phyloP scores from a whole-genome alignment of 208 protist genomes.

The Acanthamoeba sp. region DNA sequence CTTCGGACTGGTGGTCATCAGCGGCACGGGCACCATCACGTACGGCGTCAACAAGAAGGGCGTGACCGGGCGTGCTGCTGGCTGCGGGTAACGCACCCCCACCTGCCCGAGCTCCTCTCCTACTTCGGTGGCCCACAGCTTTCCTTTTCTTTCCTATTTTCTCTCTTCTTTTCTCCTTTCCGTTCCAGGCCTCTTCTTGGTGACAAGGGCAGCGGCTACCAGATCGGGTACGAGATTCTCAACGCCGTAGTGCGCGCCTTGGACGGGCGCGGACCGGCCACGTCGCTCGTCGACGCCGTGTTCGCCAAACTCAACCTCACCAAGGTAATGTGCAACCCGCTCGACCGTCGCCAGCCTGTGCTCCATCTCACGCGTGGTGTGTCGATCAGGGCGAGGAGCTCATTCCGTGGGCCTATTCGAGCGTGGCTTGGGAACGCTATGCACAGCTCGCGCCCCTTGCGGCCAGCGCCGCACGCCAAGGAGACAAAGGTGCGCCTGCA shows the following conservation, averaged over 20 bases:
- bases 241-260: slow-evolving; percentile 22
- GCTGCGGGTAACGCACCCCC: slow-evolving; percentile 32
- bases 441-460: slow-evolving; percentile 24
- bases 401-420: slow-evolving; percentile 30
- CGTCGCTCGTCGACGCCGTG: slow-evolving; percentile 24
- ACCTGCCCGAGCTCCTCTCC: too few relatives aligned
- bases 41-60: slow-evolving; percentile 1
- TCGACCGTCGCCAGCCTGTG: neutral
- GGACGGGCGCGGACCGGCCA: neutral
- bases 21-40: slow-evolving; percentile 33
- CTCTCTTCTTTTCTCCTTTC: too few relatives aligned
- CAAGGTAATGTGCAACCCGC: neutral
- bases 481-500: neutral
- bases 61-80: neutral
- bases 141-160: neutral
- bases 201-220: slow-evolving; percentile 15
- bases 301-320: neutral
- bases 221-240: slow-evolving; percentile 46
- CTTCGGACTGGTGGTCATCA: slow-evolving; percentile 46
- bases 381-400: neutral
- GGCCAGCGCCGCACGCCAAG: neutral
- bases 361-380: neutral
- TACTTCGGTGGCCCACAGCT: too few relatives aligned
- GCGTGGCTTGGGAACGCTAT: slow-evolving; percentile 22
- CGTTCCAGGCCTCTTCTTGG: neutral